Evolutionary conservation across 1,139 yeast genomes (phyloP), one percentile per base, ranked within the genome.

Genomic region (Blastobotrys aristatus): DNA sequence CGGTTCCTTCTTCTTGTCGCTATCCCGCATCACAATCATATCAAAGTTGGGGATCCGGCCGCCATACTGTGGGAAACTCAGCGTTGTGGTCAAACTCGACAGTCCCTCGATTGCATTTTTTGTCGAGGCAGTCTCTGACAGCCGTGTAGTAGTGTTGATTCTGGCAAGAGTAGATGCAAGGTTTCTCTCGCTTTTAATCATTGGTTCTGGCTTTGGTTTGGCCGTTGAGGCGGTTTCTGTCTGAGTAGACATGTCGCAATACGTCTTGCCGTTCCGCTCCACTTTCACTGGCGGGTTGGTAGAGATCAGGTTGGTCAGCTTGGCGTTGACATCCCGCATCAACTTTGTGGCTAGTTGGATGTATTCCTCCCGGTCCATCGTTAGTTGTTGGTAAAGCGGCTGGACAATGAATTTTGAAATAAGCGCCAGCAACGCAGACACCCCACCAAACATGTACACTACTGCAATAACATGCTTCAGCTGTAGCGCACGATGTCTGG

Each of bases 381-480:
- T 58, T 8, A 67, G 63, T 51, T 67, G 69, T 18, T 56, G 59
- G 38, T 64, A 60, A 43, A 67, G 58, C 18, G 71, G 71, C 21
- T 54, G 53, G 16, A 66, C 49, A 11, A 67, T 54, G 41, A 65
- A 57, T 51, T 64, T 65, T 36, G 68, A 61, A 16, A 66, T 45
- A 1, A 66, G 40, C 14, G 63, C 66, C 2, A 62, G 39, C 17
- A 63, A 48, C 0, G 64, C 65, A 6, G 65, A 54, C 4, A 61
- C 53, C 2, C 71, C 70, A 1, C 70, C 70, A 49, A 63, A 67
- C 4, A 60, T 50, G 47, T 67, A 67, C 14, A 63, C 46, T 11
- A 66, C 47, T 2, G 63, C 62, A 3, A 65, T 50, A 32, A 66
- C 57, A 26, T 59, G 56, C 27, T 53, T 49, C 30, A 66, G 51